Percentiles rank a stretch among this genome's conserved stretches.
phyloP scores from a whole-genome alignment of 1,284 basidiomycete genomes.

The Leccinum pachyderme region DNA sequence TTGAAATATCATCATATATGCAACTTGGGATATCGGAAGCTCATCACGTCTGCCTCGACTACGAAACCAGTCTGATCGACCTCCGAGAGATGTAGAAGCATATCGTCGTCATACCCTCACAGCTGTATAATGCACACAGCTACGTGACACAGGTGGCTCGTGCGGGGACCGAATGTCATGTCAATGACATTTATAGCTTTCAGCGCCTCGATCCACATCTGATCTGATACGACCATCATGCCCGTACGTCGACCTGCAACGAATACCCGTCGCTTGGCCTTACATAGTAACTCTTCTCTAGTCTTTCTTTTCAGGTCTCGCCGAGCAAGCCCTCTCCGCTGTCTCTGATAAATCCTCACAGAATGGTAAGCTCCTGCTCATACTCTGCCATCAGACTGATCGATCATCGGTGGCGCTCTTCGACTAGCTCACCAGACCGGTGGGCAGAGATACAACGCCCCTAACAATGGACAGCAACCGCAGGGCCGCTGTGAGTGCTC shows the following conservation, averaged over 20 bases:
- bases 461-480: conserved; percentile 38
- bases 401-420: conserved; percentile 7
- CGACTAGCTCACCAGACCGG: conserved; percentile 46
- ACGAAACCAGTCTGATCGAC: too few species aligned
- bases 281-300: conserved; percentile 24
- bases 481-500: conserved; percentile 31
- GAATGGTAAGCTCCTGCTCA: conserved; percentile 15
- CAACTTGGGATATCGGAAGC: neutral
- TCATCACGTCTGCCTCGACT: neutral
- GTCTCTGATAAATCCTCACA: conserved; percentile 14
- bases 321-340: conserved; percentile 48
- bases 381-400: conserved; percentile 3
- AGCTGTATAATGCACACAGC: too few species aligned
- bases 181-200: neutral
- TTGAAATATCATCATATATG: too few species aligned
- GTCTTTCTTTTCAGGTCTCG: conserved; percentile 65
- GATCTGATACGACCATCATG: neutral
- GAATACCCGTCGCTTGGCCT: neutral
- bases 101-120: too few species aligned
- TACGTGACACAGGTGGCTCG: neutral
- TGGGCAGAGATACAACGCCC: conserved; percentile 58
- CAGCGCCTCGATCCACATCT: neutral
- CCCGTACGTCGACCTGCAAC: conserved; percentile 16
- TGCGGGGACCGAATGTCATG: neutral
- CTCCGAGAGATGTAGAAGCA: too few species aligned